These are phyloP conservation scores for Niebla homalea DNA, from an alignment of 495 filamentous ascomycete genomes.

Conservation along the genomic window DNA sequence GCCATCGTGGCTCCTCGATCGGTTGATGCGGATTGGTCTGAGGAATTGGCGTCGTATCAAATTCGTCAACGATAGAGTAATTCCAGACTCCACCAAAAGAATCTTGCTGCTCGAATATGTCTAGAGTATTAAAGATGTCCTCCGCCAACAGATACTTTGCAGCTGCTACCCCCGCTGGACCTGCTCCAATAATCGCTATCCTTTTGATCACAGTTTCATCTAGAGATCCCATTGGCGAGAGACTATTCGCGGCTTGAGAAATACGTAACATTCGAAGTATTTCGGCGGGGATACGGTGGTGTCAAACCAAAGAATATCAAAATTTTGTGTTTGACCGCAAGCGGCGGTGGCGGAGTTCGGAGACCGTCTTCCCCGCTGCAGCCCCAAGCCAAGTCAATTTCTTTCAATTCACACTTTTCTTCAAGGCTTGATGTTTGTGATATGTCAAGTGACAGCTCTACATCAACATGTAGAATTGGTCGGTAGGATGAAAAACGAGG, in stretches of 20 bases:
- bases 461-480: no score
- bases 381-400: no score
- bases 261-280: no score
- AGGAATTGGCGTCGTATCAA: slow-evolving; percentile 18
- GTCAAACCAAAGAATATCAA: no score
- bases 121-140: slow-evolving; percentile 52
- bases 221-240: neutral
- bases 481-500: no score
- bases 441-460: no score
- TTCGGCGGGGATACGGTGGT: no score
- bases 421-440: no score
- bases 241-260: no score
- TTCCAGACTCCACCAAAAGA: slow-evolving; percentile 77
- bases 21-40: slow-evolving; percentile 31
- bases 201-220: slow-evolving; percentile 22
- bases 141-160: slow-evolving; percentile 64
- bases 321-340: neutral
- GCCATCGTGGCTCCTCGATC: slow-evolving; percentile 32
- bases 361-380: no score
- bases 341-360: neutral
- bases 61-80: slow-evolving; percentile 25
- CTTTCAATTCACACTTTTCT: no score
- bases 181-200: slow-evolving; percentile 59
- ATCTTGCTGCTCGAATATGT: slow-evolving; percentile 68
- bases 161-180: slow-evolving; percentile 51